These are phyloP conservation scores for Inga leiocalycina DNA, from an alignment of 306 rosid species.

Conservation along the genomic window DNA sequence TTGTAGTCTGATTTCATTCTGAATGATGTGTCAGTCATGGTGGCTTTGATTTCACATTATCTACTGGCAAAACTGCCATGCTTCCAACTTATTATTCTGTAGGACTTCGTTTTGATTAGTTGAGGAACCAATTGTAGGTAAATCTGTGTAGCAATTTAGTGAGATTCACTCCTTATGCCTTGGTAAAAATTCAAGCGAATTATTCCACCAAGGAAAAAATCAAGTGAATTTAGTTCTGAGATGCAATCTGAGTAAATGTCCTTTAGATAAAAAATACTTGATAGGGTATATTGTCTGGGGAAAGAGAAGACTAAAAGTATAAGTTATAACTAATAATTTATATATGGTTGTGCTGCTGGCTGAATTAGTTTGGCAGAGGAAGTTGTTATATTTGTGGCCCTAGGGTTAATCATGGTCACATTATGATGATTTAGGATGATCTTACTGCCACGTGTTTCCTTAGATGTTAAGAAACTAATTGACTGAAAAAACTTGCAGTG, in stretches of 20 bases:
- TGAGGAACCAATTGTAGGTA: not conserved
- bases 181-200: conserved; percentile 10
- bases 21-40: not conserved
- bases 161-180: conserved; percentile 26
- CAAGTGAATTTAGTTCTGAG: conserved; percentile 16
- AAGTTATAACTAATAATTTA: not conserved
- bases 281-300: conserved; percentile 2
- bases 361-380: conserved; percentile 27
- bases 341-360: conserved; percentile 15
- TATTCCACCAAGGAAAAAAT: not conserved
- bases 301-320: conserved; percentile 28
- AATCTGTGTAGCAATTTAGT: not conserved
- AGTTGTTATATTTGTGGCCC: conserved; percentile 3
- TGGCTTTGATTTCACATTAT: not conserved
- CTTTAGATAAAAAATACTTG: conserved; percentile 12
- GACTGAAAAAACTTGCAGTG: not conserved
- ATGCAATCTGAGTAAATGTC: conserved; percentile 16
- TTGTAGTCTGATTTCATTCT: not conserved
- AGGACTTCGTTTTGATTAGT: not conserved
- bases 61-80: not conserved
- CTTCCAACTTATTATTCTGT: not conserved
- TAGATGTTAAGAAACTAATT: not conserved
- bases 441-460: conserved; percentile 11
- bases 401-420: conserved; percentile 7
- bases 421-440: conserved; percentile 25